Evolutionary conservation across 2,329 filamentous ascomycete genomes (phyloP).

Genomic region (Davidsoniella neocaledoniae): DNA sequence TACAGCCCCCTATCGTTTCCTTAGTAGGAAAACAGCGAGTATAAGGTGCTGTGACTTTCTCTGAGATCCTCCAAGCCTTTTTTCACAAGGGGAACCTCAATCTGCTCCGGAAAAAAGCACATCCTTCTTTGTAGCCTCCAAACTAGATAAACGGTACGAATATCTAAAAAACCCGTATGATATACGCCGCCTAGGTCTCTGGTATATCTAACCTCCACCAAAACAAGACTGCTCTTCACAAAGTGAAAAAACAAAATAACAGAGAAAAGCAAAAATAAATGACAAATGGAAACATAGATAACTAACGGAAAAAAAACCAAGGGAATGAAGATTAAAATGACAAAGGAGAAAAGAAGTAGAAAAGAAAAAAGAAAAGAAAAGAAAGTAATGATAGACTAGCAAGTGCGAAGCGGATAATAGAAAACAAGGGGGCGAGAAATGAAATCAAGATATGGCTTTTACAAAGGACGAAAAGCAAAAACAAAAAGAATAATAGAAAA

Average conservation of each 20-base stretch:
- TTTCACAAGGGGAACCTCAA: no score
- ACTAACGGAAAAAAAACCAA: neutral
- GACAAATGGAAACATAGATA: neutral
- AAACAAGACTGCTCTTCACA: neutral
- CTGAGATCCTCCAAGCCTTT: no score
- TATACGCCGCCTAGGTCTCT: no score
- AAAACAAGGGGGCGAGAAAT: neutral
- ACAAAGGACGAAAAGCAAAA: constrained; percentile 2
- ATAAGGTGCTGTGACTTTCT: no score
- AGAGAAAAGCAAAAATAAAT: neutral
- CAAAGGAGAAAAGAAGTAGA: neutral
- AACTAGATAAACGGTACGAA: no score
- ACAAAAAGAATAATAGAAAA: constrained; percentile 1
- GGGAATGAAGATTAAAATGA: neutral
- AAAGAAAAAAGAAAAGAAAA: constrained; percentile 1
- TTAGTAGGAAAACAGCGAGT: no score
- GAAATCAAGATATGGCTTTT: neutral
- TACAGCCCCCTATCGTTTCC: no score
- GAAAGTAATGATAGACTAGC: neutral
- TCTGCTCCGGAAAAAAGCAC: no score
- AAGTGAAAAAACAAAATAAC: neutral
- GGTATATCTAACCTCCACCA: neutral
- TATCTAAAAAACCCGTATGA: no score
- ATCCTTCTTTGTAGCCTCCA: no score
- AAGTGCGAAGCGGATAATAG: neutral